phyloP scores from a whole-genome alignment of 306 rosid species.

The Acacia melanoxylon region DNA sequence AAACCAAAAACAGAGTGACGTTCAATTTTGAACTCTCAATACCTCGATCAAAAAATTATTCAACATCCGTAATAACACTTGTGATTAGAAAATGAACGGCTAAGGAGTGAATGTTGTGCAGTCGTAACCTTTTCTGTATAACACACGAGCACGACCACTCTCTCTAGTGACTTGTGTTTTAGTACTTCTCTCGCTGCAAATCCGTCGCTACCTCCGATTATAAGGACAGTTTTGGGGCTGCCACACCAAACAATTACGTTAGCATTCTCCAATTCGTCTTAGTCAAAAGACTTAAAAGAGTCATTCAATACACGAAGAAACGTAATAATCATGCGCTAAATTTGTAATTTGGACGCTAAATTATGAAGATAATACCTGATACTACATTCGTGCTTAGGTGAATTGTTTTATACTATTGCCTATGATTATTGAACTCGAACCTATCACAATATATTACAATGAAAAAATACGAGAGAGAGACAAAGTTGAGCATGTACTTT shows the following conservation, averaged over 20 bases:
- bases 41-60: neutral
- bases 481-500: neutral
- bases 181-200: slow-evolving; percentile 96
- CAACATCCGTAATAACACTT: neutral
- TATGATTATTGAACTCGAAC: neutral
- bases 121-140: slow-evolving; percentile 78
- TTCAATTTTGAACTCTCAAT: neutral
- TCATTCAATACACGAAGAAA: slow-evolving; percentile 13
- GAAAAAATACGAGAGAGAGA: too few species aligned
- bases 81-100: slow-evolving; percentile 14
- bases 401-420: too few species aligned
- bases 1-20: neutral
- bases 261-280: slow-evolving; percentile 26
- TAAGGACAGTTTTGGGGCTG: slow-evolving; percentile 75
- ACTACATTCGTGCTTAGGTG: neutral
- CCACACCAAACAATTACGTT: slow-evolving; percentile 12
- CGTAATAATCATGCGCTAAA: neutral
- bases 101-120: neutral
- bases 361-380: neutral
- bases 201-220: slow-evolving; percentile 99
- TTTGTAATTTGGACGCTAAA: neutral
- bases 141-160: slow-evolving; percentile 65
- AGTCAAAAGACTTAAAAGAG: slow-evolving; percentile 30
- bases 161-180: slow-evolving; percentile 73
- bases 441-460: neutral